Percentiles rank a stretch among this genome's conserved stretches.
phyloP scores from a whole-genome alignment of 2,329 filamentous ascomycete genomes.

The Simplicillium sp. region DNA sequence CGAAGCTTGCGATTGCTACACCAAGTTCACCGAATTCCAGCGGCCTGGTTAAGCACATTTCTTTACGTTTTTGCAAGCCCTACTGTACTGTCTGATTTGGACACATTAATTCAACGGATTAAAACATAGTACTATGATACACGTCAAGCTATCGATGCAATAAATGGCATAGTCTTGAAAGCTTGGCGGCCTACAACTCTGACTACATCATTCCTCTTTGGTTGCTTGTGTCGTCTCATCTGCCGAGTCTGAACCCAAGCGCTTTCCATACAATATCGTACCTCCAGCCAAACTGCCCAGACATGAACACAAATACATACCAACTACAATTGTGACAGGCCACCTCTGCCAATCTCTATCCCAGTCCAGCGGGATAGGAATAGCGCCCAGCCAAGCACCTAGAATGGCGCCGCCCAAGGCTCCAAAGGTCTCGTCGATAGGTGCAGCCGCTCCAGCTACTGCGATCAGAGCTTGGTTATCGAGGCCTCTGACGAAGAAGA shows the following conservation, averaged over 20 bases:
- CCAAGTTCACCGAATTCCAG: too few species aligned
- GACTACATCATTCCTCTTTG: conserved; percentile 17
- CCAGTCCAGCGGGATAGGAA: conserved; percentile 96
- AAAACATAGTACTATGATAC: too few species aligned
- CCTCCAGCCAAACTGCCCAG: conserved; percentile 58
- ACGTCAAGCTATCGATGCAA: too few species aligned
- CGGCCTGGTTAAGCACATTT: too few species aligned
- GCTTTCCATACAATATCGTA: conserved; percentile 35
- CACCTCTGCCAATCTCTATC: conserved; percentile 99
- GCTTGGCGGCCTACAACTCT: too few species aligned
- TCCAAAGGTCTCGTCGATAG: conserved; percentile 78
- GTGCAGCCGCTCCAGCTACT: conserved; percentile 56
- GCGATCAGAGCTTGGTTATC: conserved; percentile 62
- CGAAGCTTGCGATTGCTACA: too few species aligned
- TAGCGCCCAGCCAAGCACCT: conserved; percentile 86
- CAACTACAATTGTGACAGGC: conserved; percentile 84
- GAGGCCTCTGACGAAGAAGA: conserved; percentile 80
- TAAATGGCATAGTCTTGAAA: too few species aligned
- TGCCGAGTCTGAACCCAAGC: conserved; percentile 16
- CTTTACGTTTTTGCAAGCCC: too few species aligned
- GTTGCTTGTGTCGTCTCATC: not conserved
- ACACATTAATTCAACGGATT: too few species aligned
- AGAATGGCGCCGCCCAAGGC: conserved; percentile 67
- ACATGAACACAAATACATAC: conserved; percentile 70
- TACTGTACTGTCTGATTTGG: too few species aligned